Conservation (phyloP, 2,329 filamentous ascomycete genomes). For the Chlorencoelia australis region DNA sequence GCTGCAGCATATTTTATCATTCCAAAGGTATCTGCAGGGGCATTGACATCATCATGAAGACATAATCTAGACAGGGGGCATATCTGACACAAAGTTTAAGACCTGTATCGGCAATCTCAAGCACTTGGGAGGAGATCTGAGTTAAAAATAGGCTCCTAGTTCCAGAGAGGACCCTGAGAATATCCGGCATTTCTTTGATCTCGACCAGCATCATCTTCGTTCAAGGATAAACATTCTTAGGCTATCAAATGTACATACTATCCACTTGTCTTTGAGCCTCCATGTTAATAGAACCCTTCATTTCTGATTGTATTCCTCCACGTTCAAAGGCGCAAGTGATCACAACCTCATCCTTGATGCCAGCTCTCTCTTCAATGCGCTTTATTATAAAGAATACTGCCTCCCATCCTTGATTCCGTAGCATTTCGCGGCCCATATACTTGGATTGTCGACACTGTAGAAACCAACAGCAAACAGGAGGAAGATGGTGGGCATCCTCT, state of each 20-base stretch:
- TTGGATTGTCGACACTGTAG: conserved; percentile 88
- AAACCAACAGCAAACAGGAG: no score
- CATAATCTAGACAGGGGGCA: conserved; percentile 88
- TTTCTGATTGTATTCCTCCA: conserved; percentile 62
- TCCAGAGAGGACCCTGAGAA: conserved; percentile 74
- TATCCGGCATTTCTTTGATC: conserved; percentile 94
- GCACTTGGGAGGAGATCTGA: conserved; percentile 68
- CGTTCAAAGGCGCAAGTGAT: conserved; percentile 92
- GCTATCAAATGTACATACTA: conserved; percentile 72
- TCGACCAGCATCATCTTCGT: conserved; percentile 81
- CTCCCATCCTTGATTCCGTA: conserved; percentile 94
- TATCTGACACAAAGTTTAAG: conserved; percentile 78
- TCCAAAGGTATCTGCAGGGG: conserved; percentile 27
- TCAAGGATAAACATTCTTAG: conserved; percentile 81
- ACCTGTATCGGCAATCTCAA: conserved; percentile 88
- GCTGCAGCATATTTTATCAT: conserved; percentile 71
- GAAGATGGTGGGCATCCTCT: no score
- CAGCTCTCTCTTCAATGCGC: conserved; percentile 69
- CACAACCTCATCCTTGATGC: conserved; percentile 68
- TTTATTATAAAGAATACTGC: conserved; percentile 82
- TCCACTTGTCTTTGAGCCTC: conserved; percentile 83
- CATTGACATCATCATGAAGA: conserved; percentile 62
- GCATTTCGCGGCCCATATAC: conserved; percentile 89
- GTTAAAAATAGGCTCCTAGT: conserved; percentile 83
- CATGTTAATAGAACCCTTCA: conserved; percentile 93